phyloP scores from a whole-genome alignment of 495 filamentous ascomycete species.

The Aspergillus baeticus region DNA sequence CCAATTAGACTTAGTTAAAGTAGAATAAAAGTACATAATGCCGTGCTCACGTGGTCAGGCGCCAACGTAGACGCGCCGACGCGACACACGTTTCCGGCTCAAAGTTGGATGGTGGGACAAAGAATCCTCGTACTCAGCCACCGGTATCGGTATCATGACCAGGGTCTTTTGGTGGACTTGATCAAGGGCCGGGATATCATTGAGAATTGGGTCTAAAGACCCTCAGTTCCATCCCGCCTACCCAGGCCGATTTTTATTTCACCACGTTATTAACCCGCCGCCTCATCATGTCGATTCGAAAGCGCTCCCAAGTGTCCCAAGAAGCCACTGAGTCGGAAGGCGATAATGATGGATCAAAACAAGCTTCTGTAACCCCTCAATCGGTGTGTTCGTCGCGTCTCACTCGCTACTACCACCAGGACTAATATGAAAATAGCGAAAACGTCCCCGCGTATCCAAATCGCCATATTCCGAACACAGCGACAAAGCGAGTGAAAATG shows the following conservation, averaged over 20 bases:
- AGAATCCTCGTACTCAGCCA: no score
- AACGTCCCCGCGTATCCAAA: constrained; percentile 35
- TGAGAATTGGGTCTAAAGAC: no score
- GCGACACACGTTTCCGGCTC: no score
- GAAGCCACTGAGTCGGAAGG: constrained; percentile 51
- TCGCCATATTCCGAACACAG: constrained; percentile 25
- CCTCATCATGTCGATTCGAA: constrained; percentile 40
- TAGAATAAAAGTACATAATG: background rate
- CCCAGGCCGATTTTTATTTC: background rate
- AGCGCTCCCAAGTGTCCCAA: constrained; percentile 43
- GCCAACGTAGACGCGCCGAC: constrained; percentile 7
- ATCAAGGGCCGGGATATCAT: no score
- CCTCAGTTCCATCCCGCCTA: no score
- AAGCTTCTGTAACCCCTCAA: constrained; percentile 38
- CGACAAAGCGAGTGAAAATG: constrained; percentile 27
- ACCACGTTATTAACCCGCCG: constrained; percentile 1
- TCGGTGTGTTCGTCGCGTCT: constrained; percentile 15
- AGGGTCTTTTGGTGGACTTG: no score
- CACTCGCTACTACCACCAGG: background rate
- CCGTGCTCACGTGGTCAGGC: background rate
- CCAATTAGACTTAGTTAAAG: background rate
- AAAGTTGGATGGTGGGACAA: background rate
- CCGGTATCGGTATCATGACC: no score
- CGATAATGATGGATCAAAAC: constrained; percentile 45
- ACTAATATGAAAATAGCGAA: constrained; percentile 32